Conservation (phyloP, 139 green algal species). For the Tetradesmus obliquus region DNA sequence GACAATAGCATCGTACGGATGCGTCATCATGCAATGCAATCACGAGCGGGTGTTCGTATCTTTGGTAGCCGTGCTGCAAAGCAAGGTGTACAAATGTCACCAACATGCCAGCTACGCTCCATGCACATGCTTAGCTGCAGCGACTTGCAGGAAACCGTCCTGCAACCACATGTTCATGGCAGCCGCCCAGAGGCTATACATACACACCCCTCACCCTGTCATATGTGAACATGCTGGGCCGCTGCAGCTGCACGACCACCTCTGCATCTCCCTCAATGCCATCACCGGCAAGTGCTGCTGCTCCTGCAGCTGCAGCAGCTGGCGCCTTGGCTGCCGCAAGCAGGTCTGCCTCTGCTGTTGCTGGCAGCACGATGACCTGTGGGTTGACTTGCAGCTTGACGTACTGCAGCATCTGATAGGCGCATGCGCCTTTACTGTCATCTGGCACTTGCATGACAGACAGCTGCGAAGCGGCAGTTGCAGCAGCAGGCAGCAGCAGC, state of each 20-base stretch:
- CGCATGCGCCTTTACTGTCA: slow-evolving; percentile 42
- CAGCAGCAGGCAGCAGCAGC: background rate
- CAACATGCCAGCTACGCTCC: no score
- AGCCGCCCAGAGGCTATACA: background rate
- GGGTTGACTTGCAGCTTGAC: slow-evolving; percentile 71
- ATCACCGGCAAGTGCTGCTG: background rate
- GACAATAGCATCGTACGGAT: no score
- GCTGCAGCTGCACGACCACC: slow-evolving; percentile 38
- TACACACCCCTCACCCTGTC: slow-evolving; percentile 22
- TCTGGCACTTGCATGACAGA: slow-evolving; percentile 51
- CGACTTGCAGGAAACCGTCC: background rate
- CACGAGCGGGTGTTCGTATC: no score
- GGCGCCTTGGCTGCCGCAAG: slow-evolving; percentile 36
- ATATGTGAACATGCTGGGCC: slow-evolving; percentile 38
- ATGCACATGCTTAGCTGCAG: background rate
- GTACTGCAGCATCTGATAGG: slow-evolving; percentile 66
- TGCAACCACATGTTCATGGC: background rate
- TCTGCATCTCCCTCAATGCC: background rate
- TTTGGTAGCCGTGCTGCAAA: no score
- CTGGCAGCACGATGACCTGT: slow-evolving; percentile 62
- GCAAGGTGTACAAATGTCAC: no score
- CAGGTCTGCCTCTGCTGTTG: slow-evolving; percentile 59
- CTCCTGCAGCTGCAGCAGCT: background rate
- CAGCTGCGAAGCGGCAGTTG: slow-evolving; percentile 34
- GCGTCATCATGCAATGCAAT: no score